Percentiles rank a stretch among this genome's conserved stretches.
phyloP scores from a whole-genome alignment of 257 asterid species.

The Nicotiana undulata region DNA sequence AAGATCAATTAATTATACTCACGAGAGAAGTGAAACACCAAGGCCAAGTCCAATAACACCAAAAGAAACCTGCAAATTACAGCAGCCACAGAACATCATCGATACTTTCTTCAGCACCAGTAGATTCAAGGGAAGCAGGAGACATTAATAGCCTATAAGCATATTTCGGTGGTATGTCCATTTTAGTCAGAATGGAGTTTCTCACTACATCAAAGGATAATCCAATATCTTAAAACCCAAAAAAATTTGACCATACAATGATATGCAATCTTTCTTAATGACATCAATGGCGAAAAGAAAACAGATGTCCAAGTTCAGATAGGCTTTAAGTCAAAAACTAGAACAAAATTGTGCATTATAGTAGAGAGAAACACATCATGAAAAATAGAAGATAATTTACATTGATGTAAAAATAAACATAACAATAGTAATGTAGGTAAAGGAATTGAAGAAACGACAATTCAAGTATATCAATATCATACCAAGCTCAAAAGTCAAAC shows the following conservation, averaged over 20 bases:
- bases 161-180: neutral
- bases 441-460: neutral
- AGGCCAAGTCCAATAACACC: slow-evolving; percentile 83
- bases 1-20: slow-evolving; percentile 28
- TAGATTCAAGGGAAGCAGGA: neutral
- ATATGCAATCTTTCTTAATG: neutral
- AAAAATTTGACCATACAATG: too few relatives aligned
- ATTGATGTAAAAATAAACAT: neutral
- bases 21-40: slow-evolving; percentile 89
- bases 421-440: neutral
- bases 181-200: neutral
- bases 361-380: neutral
- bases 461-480: too few relatives aligned
- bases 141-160: neutral
- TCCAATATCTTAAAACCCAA: too few relatives aligned
- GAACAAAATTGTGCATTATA: neutral
- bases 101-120: neutral
- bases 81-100: neutral
- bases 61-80: slow-evolving; percentile 66
- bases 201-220: neutral
- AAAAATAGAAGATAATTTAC: neutral
- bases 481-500: too few relatives aligned
- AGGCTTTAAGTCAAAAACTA: neutral
- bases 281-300: neutral
- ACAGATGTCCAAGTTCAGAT: neutral